Evolutionary conservation across 306 rosid genomes (phyloP).

Genomic region (Begonia peltatifolia): DNA sequence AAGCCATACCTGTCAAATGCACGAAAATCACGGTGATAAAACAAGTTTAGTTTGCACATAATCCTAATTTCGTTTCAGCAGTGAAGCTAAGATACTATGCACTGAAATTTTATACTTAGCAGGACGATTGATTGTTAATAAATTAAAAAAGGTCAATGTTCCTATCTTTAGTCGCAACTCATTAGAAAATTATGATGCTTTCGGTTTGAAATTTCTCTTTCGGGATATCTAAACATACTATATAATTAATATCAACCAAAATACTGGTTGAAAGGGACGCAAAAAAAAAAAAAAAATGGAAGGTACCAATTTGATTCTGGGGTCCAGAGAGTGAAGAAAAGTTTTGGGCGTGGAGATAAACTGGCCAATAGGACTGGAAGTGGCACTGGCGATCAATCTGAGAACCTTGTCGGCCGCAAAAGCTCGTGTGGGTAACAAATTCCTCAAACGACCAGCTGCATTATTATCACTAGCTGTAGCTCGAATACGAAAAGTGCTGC

Average conservation of each 20-base stretch:
- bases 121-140: too few species aligned
- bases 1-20: conserved; percentile 73
- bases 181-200: too few species aligned
- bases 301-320: conserved; percentile 76
- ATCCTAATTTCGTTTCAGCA: too few species aligned
- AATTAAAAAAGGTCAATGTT: too few species aligned
- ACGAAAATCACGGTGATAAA: neutral
- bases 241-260: neutral
- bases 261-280: neutral
- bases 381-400: conserved; percentile 66
- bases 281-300: conserved; percentile 1
- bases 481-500: conserved; percentile 17
- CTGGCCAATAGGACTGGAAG: conserved; percentile 88
- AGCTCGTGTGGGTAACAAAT: conserved; percentile 49
- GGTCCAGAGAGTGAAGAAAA: conserved; percentile 80
- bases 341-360: conserved; percentile 69
- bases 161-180: too few species aligned
- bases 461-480: conserved; percentile 34
- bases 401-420: conserved; percentile 73
- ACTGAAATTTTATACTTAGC: too few species aligned
- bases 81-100: too few species aligned
- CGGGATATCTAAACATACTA: too few species aligned
- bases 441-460: conserved; percentile 36
- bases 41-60: neutral
- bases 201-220: too few species aligned